phyloP scores from a whole-genome alignment of 495 filamentous ascomycete species.

The Trypethelium eluteriae region DNA sequence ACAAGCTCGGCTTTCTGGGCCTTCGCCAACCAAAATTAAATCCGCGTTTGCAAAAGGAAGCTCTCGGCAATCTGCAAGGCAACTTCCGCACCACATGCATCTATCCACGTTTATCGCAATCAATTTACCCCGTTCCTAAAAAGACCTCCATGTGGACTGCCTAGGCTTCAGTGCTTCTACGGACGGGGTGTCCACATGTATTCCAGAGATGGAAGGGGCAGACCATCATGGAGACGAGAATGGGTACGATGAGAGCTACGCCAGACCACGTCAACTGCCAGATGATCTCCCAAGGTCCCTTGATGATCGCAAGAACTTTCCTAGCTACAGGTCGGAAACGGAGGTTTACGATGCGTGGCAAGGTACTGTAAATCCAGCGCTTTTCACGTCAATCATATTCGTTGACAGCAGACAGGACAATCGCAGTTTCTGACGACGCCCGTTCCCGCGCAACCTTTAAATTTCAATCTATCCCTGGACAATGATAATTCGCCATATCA shows the following conservation, averaged over 20 bases:
- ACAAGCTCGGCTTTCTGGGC: not conserved
- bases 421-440: conserved; percentile 88
- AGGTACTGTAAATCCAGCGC: conserved; percentile 46
- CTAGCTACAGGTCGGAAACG: conserved; percentile 57
- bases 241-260: conserved; percentile 9
- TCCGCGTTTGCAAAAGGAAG: not conserved
- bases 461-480: conserved; percentile 77
- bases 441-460: conserved; percentile 69
- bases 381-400: conserved; percentile 5
- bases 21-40: not conserved
- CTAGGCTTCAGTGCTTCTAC: not conserved
- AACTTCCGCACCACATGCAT: not conserved
- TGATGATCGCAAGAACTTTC: conserved; percentile 71
- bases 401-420: conserved; percentile 54
- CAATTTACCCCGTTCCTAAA: not conserved
- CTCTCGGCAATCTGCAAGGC: not conserved
- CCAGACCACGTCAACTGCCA: conserved; percentile 50
- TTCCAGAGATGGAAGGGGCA: conserved; percentile 13
- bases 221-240: conserved; percentile 17
- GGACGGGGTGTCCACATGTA: not conserved
- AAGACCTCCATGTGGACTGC: not conserved
- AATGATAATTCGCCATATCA: conserved; percentile 68
- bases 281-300: conserved; percentile 83
- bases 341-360: conserved; percentile 99
- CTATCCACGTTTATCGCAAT: not conserved